Base-by-base conservation (phyloP, 495 filamentous ascomycete species). In the Zalerion maritima region DNA sequence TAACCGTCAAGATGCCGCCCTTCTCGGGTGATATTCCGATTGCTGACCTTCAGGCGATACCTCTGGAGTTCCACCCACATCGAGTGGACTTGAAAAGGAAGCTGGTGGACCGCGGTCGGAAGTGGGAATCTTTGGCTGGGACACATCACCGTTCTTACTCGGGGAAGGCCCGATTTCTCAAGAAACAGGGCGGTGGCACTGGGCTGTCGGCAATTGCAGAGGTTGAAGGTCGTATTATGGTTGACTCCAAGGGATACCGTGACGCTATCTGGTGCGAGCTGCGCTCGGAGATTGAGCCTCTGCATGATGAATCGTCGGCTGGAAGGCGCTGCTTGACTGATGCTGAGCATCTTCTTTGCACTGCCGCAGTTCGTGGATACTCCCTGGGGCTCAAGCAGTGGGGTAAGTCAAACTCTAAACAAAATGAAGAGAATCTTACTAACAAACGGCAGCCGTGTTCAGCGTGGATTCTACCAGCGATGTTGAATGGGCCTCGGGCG, bases 181-280 rank as follows among this genome's bases (percentile, higher is more conserved):
- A 41, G 29, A 39, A 37, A 31, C 32, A 34, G 0, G 28, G 29
- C 4, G 24, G 40, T 2, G 49, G 45, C 6, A n/a, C n/a, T n/a
- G n/a, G n/a, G n/a, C n/a, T n/a, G n/a, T 49, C 46, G 14, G 31
- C 28, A 17, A 30, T 34, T 11, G 41, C 47, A 28, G 39, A 34
- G 24, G 47, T 50, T 19, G 20, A 36, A 8, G 53, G 51, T 2
- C 45, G 47, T 13, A 41, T 57, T 22, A 57, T 57, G 46, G 42
- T 59, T 14, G 55, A 57, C 26, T 43, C 36, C 34, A 49, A 44
- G 35, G 52, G 47, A 9, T 57, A 42, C 32, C n/a, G n/a, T n/a
- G n/a, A n/a, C n/a, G n/a, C n/a, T n/a, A n/a, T n/a, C n/a, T n/a
- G n/a, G n/a, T n/a, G n/a, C n/a, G n/a, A n/a, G n/a, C n/a, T n/a